Conservation (phyloP, 805 yeast genomes). For the Spathaspora girioi region DNA sequence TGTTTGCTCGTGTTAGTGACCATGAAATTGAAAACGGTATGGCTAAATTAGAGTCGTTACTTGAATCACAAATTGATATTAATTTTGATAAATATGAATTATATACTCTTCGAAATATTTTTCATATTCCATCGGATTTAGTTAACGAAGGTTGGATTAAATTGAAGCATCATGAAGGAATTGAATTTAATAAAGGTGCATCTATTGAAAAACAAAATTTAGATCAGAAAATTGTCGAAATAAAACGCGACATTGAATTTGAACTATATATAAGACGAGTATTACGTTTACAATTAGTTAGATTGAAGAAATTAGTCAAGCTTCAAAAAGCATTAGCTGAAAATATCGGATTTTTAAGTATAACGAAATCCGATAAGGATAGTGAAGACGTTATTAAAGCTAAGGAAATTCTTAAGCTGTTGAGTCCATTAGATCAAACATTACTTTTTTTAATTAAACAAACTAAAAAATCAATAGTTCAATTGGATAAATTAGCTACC, state of each 20-base stretch:
- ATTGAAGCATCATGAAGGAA: slow-evolving; percentile 62
- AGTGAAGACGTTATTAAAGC: slow-evolving; percentile 7
- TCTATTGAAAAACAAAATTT: slow-evolving; percentile 8
- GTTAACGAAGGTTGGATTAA: slow-evolving; percentile 64
- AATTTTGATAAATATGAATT: slow-evolving; percentile 86
- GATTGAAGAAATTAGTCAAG: slow-evolving; percentile 32
- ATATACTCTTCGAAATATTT: slow-evolving; percentile 73
- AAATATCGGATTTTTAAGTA: slow-evolving; percentile 24
- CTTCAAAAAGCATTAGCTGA: slow-evolving; percentile 28
- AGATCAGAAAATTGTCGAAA: slow-evolving; percentile 26
- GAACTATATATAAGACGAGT: slow-evolving; percentile 44
- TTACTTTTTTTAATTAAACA: slow-evolving; percentile 43
- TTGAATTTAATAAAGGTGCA: slow-evolving; percentile 22
- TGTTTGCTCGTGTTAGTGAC: slow-evolving; percentile 3
- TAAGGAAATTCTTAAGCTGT: slow-evolving; percentile 23
- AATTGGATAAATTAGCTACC: slow-evolving; percentile 21
- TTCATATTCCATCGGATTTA: slow-evolving; percentile 64
- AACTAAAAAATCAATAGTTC: slow-evolving; percentile 33
- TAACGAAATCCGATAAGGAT: slow-evolving; percentile 5
- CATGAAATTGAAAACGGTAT: slow-evolving; percentile 73
- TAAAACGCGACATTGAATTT: slow-evolving; percentile 36
- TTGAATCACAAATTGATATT: slow-evolving; percentile 72
- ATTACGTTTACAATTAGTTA: slow-evolving; percentile 35
- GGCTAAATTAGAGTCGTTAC: slow-evolving; percentile 69
- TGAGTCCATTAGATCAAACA: slow-evolving; percentile 47